phyloP scores from a whole-genome alignment of 176 grass and related monocot species.

The Avena atlantica region DNA sequence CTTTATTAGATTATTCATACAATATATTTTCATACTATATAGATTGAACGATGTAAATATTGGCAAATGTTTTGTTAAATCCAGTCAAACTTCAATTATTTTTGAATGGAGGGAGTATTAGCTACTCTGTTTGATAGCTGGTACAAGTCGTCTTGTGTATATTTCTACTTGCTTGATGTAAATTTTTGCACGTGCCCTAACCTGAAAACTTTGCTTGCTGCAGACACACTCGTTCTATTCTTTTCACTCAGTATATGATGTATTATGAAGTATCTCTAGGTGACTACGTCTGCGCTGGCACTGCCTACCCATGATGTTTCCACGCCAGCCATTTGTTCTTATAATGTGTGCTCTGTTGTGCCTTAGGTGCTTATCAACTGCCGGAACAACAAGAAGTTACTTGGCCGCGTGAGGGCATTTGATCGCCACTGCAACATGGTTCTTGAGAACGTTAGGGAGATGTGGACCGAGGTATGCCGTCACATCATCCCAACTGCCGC shows the following conservation, averaged over 20 bases:
- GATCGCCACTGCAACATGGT: conserved; percentile 99
- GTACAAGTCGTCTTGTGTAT: background rate
- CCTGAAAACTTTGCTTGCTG: background rate
- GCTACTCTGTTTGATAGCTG: background rate
- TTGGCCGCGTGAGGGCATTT: conserved; percentile 94
- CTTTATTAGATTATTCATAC: no score
- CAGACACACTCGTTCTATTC: background rate
- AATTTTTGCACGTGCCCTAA: background rate
- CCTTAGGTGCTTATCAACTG: conserved; percentile 93
- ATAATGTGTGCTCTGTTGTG: background rate
- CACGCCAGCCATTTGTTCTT: background rate
- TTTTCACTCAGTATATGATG: background rate
- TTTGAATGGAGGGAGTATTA: background rate
- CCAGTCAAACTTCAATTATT: no score
- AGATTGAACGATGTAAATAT: no score
- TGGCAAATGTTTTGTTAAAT: no score
- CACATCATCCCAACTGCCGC: background rate
- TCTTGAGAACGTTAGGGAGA: conserved; percentile 95
- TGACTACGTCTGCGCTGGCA: background rate
- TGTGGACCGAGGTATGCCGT: conserved; percentile 83
- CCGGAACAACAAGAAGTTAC: conserved; percentile 94
- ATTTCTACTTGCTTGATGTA: background rate
- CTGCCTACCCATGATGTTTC: background rate
- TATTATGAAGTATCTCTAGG: background rate
- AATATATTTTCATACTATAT: no score